A percentile compares a stretch with the other conserved stretches of the same genome.
phyloP scores from a whole-genome alignment of 129 eudicot species.

The Sambucus nigra region DNA sequence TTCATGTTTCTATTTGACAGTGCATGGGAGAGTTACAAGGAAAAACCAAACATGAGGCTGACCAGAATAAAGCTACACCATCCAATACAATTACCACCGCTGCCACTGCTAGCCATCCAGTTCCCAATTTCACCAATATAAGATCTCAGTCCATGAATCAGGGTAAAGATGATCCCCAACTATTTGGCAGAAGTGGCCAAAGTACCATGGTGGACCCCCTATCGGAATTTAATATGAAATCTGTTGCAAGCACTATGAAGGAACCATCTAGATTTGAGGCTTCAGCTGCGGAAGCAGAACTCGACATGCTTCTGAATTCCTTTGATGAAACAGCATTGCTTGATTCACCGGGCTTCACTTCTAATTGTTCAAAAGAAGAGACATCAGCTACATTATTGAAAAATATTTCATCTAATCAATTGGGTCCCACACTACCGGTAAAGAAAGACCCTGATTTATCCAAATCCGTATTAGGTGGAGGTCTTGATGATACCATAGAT shows the following conservation, averaged over 20 bases:
- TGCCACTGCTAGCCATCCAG: slow-evolving; percentile 1
- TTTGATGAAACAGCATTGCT: slow-evolving; percentile 32
- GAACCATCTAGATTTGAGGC: slow-evolving; percentile 32
- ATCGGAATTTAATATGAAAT: slow-evolving; percentile 2
- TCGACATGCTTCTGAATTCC: slow-evolving; percentile 71
- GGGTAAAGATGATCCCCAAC: slow-evolving; percentile 4
- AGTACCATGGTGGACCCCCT: slow-evolving; percentile 8
- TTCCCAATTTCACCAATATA: slow-evolving; percentile 3
- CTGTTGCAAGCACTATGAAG: slow-evolving; percentile 15
- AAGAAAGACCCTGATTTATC: slow-evolving; percentile 8
- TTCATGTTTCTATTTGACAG: slow-evolving; percentile 19
- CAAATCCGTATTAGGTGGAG: slow-evolving; percentile 10
- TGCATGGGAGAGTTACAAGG: slow-evolving; percentile 21
- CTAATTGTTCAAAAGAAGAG: background rate
- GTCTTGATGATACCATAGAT: slow-evolving; percentile 46
- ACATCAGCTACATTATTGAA: background rate
- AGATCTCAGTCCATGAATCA: slow-evolving; percentile 1
- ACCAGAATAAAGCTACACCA: background rate
- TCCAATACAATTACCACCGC: slow-evolving; percentile 11
- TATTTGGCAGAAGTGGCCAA: slow-evolving; percentile 6
- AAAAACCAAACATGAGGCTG: slow-evolving; percentile 1
- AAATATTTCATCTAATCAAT: slow-evolving; percentile 5
- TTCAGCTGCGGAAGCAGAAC: slow-evolving; percentile 61
- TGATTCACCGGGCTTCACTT: slow-evolving; percentile 7
- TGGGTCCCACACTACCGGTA: background rate